Evolutionary conservation across 345 rosid species (phyloP).

Genomic region (Brassica juncea): DNA sequence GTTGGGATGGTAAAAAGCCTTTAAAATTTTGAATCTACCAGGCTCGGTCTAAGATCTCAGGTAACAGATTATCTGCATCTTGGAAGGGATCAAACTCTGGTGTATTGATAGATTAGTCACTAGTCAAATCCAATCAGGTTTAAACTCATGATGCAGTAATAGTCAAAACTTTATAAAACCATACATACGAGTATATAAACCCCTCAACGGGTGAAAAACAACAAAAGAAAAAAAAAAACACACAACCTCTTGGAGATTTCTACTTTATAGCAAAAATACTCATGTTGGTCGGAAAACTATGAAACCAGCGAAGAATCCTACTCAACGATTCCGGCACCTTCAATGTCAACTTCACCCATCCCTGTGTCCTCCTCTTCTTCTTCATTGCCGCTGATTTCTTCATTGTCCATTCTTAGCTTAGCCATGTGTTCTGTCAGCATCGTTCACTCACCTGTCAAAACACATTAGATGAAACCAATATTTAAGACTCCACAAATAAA

Average conservation of each 20-base stretch:
- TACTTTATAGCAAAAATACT: neutral
- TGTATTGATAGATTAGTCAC: neutral
- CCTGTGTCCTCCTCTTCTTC: conserved; percentile 91
- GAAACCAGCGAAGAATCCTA: conserved; percentile 18
- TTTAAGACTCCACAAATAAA: neutral
- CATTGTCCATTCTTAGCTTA: conserved; percentile 69
- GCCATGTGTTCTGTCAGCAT: conserved; percentile 96
- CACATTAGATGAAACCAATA: no score
- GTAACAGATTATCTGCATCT: neutral
- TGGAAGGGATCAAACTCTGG: neutral
- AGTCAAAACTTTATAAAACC: neutral
- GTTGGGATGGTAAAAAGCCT: neutral
- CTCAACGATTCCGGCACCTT: conserved; percentile 59
- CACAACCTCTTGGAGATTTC: neutral
- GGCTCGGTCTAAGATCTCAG: neutral
- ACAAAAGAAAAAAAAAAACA: neutral
- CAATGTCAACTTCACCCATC: conserved; percentile 80
- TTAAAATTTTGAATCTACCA: neutral
- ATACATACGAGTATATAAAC: neutral
- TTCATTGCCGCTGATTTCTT: conserved; percentile 91
- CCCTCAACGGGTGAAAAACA: neutral
- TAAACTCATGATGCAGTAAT: neutral
- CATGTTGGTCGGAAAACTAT: neutral
- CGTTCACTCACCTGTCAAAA: conserved; percentile 87
- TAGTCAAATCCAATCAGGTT: neutral